Evolutionary conservation across 768 basidiomycete species (phyloP), one percentile per base, ranked within the genome.

Genomic region (Pluteus cervinus): DNA sequence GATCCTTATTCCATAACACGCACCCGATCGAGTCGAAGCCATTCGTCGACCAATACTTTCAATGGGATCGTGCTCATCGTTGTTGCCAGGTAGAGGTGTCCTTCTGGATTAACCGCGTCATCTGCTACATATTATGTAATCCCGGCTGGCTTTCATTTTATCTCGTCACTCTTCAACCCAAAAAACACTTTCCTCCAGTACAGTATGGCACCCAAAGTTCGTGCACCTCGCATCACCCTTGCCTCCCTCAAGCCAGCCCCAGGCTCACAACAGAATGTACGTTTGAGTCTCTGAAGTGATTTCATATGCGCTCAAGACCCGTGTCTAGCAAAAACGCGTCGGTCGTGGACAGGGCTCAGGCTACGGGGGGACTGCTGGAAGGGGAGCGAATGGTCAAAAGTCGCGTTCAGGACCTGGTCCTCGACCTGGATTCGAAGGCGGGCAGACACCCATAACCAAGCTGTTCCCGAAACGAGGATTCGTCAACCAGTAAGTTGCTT

Each of bases 331-430:
- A 83, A 90, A 91, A 80, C 88, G 94, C 55, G 75, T 92, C 18
- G 94, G 96, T 53, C 73, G 94, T 53, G 94, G 94, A 53, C 86
- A 89, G 64, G 88, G 88, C 21, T 91, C 90, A 2, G 85, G 86
- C 18, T 76, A 85, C 41, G 96, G 96, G 46, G 82, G 90, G 44
- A 97, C 94, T 1, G 84, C 93, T 7, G 90, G 90, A 47, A 75
- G 90, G 39, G 96, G 96, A 62, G 76, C 87, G 60, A 99, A 99
- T 51, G 96, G 96, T 49, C 91, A 94, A 61, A 93, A 92, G 42
- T 83, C 96, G 24, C 79, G 94, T 44, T 79, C 89, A 4, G 93
- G 93, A 2, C 79, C 83, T 41, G 87, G 90, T 4, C 85, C 89
- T 21, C 76, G 73, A 48, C 70, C 77, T 18, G 82, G 88, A 5